These are phyloP conservation scores for Glarea lozoyensis DNA, from an alignment of 495 filamentous ascomycete genomes.

Conservation along the genomic window DNA sequence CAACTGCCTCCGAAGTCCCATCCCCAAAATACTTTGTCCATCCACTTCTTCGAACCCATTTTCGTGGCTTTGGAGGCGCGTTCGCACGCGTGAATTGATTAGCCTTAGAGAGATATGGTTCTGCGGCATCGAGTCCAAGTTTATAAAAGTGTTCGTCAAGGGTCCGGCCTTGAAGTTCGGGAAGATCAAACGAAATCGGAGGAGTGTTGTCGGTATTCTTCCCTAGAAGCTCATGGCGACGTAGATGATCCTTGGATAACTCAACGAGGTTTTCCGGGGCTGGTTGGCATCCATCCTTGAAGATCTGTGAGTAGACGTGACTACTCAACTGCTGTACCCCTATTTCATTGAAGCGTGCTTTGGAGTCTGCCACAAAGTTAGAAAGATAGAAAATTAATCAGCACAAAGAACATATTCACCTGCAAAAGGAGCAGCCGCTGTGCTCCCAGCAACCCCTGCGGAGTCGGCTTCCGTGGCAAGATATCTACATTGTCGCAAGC, in stretches of 20 bases:
- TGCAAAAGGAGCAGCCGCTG: too few species aligned
- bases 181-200: constrained; percentile 81
- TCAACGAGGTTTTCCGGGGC: constrained; percentile 63
- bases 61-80: constrained; percentile 63
- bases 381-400: not conserved
- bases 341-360: constrained; percentile 76
- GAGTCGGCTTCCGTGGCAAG: constrained; percentile 13
- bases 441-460: too few species aligned
- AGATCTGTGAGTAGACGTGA: constrained; percentile 76
- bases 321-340: constrained; percentile 87
- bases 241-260: constrained; percentile 75
- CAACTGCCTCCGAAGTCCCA: constrained; percentile 60
- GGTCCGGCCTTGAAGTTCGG: constrained; percentile 64
- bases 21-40: constrained; percentile 89
- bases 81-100: constrained; percentile 59
- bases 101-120: constrained; percentile 74
- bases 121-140: constrained; percentile 77
- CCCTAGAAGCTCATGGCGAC: constrained; percentile 76
- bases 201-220: constrained; percentile 70
- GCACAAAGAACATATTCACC: too few species aligned
- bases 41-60: constrained; percentile 73
- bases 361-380: constrained; percentile 9
- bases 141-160: constrained; percentile 94
- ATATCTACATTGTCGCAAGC: constrained; percentile 11
- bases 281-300: constrained; percentile 45